These are phyloP conservation scores for Ophiostoma piceae DNA, from an alignment of 2,329 filamentous ascomycete genomes.

Conservation along the genomic window DNA sequence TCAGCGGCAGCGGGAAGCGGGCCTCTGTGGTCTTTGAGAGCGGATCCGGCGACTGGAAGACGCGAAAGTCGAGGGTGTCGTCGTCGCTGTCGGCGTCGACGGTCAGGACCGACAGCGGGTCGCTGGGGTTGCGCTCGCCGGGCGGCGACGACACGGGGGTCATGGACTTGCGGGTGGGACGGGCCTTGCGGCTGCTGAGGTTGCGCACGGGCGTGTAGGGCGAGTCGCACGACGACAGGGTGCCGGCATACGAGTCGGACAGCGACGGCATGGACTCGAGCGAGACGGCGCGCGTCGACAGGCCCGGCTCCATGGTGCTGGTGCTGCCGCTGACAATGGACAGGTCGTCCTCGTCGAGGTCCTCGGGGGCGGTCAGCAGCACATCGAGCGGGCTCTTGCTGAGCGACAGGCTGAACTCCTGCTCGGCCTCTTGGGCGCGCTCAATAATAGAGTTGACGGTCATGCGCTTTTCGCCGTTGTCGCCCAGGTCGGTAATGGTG, in stretches of 20 bases:
- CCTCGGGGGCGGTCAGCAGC: slow-evolving; percentile 56
- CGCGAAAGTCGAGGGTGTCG: slow-evolving; percentile 43
- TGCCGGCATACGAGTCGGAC: slow-evolving; percentile 49
- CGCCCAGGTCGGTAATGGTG: slow-evolving; percentile 15
- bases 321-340: slow-evolving; percentile 30
- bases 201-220: slow-evolving; percentile 39
- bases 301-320: slow-evolving; percentile 45
- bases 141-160: slow-evolving; percentile 54
- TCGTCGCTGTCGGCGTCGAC: slow-evolving; percentile 35
- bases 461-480: slow-evolving; percentile 39
- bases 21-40: slow-evolving; percentile 21
- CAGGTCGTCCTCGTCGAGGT: slow-evolving; percentile 44
- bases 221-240: slow-evolving; percentile 42
- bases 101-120: slow-evolving; percentile 43
- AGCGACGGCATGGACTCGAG: slow-evolving; percentile 59
- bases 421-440: slow-evolving; percentile 51
- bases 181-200: slow-evolving; percentile 39
- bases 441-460: slow-evolving; percentile 54
- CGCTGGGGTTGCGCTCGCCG: slow-evolving; percentile 44
- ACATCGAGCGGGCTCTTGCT: slow-evolving; percentile 54
- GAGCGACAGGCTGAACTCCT: slow-evolving; percentile 52
- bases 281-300: slow-evolving; percentile 53
- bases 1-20: slow-evolving; percentile 38
- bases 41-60: slow-evolving; percentile 37
- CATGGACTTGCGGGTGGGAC: slow-evolving; percentile 44